These are phyloP conservation scores for Choanephora cucurbitarum DNA, from an alignment of 371 early-diverging fungal genomes.

Conservation along the genomic window DNA sequence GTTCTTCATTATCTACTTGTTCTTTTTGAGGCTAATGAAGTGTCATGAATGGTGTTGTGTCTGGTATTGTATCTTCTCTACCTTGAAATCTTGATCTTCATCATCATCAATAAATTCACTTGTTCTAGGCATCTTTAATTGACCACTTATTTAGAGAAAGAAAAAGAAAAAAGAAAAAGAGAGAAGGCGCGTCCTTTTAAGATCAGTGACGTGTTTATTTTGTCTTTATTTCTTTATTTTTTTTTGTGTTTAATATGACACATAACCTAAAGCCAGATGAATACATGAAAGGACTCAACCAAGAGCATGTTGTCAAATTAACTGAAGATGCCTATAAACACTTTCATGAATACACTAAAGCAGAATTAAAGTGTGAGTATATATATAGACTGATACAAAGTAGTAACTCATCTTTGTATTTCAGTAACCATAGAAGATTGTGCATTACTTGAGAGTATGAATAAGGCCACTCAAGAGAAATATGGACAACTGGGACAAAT, in stretches of 20 bases:
- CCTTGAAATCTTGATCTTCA: constrained; percentile 16
- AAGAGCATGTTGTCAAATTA: constrained; percentile 54
- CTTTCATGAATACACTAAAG: constrained; percentile 57
- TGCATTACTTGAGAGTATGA: constrained; percentile 61
- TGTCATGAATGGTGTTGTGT: neutral
- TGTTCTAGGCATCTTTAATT: constrained; percentile 3
- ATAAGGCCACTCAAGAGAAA: constrained; percentile 56
- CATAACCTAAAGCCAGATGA: constrained; percentile 35
- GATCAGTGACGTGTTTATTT: neutral
- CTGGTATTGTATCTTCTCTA: neutral
- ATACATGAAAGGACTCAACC: constrained; percentile 38
- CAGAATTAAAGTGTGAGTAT: constrained; percentile 57
- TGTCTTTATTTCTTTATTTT: neutral
- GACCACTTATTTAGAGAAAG: neutral
- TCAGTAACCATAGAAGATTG: constrained; percentile 66
- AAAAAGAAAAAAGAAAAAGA: constrained; percentile 1
- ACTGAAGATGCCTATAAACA: constrained; percentile 62
- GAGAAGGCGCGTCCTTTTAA: neutral
- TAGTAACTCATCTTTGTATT: too few relatives aligned
- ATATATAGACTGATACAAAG: too few relatives aligned
- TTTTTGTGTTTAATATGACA: neutral
- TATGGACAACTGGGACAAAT: constrained; percentile 60
- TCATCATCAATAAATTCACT: constrained; percentile 11
- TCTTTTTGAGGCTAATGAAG: constrained; percentile 4
- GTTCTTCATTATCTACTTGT: constrained; percentile 7